Percentiles rank a stretch among this genome's conserved stretches.
Conservation (phyloP, 495 filamentous ascomycete species). For the Xylaria grammica region DNA sequence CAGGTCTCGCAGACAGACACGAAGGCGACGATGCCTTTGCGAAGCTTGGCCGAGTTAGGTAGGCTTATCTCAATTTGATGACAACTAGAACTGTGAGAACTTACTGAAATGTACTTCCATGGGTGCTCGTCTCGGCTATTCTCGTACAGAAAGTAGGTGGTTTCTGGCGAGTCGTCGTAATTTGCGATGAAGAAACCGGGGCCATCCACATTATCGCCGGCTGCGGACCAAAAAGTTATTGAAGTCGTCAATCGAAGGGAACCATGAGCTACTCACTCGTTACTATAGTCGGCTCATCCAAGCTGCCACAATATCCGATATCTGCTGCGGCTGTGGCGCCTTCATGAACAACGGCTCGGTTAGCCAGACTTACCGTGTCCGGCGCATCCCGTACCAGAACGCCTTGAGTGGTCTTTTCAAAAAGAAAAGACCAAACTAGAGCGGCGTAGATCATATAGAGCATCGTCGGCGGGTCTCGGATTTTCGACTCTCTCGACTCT, state of each 20-base stretch:
- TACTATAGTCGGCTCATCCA: slow-evolving; percentile 3
- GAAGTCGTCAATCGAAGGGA: background rate
- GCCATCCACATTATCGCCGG: slow-evolving; percentile 6
- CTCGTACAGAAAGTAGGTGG: slow-evolving; percentile 32
- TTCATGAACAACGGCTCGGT: background rate
- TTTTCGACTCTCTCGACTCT: background rate
- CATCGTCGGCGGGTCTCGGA: background rate
- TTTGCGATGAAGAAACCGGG: slow-evolving; percentile 18
- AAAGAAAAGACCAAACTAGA: background rate
- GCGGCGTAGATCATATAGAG: background rate
- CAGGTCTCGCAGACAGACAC: slow-evolving; percentile 30
- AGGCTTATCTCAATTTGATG: background rate
- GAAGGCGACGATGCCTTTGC: slow-evolving; percentile 27
- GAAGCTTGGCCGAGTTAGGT: slow-evolving; percentile 19
- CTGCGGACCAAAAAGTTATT: background rate
- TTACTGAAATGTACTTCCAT: slow-evolving; percentile 32
- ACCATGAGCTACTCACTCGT: slow-evolving; percentile 9
- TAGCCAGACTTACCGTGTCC: background rate
- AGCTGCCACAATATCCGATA: background rate
- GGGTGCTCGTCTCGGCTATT: slow-evolving; percentile 27
- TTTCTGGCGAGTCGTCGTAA: background rate
- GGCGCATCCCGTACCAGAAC: background rate
- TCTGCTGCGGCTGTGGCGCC: background rate
- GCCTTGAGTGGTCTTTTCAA: background rate
- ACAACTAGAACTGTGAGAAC: background rate